phyloP scores from a whole-genome alignment of 2,329 filamentous ascomycete species.

The Ceratocystis eucalypticola region DNA sequence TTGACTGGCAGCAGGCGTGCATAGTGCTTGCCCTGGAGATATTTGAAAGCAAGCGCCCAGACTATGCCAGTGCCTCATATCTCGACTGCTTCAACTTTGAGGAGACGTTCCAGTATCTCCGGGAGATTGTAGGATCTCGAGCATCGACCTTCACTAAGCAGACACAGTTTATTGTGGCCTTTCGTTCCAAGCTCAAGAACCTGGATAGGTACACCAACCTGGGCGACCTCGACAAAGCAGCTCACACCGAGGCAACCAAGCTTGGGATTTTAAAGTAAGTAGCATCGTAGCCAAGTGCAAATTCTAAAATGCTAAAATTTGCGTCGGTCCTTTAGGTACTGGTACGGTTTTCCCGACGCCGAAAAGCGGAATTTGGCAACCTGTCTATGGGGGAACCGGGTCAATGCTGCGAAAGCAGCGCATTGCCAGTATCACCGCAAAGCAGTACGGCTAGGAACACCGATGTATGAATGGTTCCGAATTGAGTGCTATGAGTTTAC shows the following conservation, averaged over 20 bases:
- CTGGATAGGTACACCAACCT: conserved; percentile 55
- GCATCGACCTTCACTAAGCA: conserved; percentile 47
- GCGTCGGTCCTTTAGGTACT: conserved; percentile 46
- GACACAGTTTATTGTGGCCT: conserved; percentile 72
- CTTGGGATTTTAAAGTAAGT: conserved; percentile 69
- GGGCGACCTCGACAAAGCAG: conserved; percentile 59
- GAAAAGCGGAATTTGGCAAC: conserved; percentile 70
- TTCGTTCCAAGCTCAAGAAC: conserved; percentile 58
- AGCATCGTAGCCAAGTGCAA: neutral
- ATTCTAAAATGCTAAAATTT: neutral
- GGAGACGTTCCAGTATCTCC: conserved; percentile 46
- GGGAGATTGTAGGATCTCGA: conserved; percentile 22
- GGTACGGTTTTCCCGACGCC: conserved; percentile 65
- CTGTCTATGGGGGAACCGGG: conserved; percentile 50
- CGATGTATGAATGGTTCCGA: conserved; percentile 51
- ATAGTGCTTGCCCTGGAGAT: conserved; percentile 57
- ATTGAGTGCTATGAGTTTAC: conserved; percentile 59
- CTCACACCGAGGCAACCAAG: conserved; percentile 67
- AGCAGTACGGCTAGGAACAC: conserved; percentile 52
- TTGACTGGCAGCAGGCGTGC: conserved; percentile 52
- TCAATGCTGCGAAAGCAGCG: conserved; percentile 47
- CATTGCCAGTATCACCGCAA: conserved; percentile 46
- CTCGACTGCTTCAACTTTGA: conserved; percentile 64
- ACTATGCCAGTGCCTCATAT: conserved; percentile 70
- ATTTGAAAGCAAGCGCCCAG: conserved; percentile 46